phyloP scores from a whole-genome alignment of 208 protist genomes.

The Acanthamoeba polyphaga region DNA sequence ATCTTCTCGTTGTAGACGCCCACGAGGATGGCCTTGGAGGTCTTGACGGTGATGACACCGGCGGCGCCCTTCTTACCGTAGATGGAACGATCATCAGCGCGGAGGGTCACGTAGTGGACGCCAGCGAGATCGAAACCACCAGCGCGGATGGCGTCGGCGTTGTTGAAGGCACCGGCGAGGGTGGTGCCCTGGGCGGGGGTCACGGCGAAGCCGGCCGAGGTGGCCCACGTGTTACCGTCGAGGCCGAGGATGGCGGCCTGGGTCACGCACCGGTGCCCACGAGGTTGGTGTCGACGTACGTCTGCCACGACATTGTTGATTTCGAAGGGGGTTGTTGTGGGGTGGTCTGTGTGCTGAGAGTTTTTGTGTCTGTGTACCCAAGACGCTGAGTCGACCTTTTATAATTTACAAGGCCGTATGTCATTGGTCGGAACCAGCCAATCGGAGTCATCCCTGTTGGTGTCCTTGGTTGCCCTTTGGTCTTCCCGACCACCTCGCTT shows the following conservation, averaged over 20 bases:
- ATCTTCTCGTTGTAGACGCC: constrained; percentile 85
- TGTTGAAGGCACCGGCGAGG: constrained; percentile 62
- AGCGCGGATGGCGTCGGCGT: constrained; percentile 67
- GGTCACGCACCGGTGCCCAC: constrained; percentile 86
- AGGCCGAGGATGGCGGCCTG: constrained; percentile 86
- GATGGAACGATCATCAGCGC: constrained; percentile 79
- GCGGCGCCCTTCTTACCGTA: constrained; percentile 86
- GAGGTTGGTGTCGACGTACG: constrained; percentile 90
- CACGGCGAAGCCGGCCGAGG: constrained; percentile 80
- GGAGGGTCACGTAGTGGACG: constrained; percentile 83
- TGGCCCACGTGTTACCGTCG: constrained; percentile 88
- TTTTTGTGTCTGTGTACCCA: neutral
- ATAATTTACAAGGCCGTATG: neutral
- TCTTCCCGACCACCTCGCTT: neutral
- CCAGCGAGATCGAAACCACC: constrained; percentile 82
- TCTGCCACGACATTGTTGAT: constrained; percentile 88
- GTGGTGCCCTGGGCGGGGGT: constrained; percentile 73
- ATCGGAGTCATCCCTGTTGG: neutral
- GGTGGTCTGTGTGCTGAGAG: neutral
- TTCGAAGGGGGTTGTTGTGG: neutral
- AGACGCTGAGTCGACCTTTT: neutral
- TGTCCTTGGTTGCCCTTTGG: neutral
- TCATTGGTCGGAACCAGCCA: neutral
- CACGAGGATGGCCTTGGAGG: constrained; percentile 84
- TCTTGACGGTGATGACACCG: constrained; percentile 87